These are phyloP conservation scores for Lecanosticta acicola DNA, from an alignment of 2,329 filamentous ascomycete species.

Conservation along the genomic window DNA sequence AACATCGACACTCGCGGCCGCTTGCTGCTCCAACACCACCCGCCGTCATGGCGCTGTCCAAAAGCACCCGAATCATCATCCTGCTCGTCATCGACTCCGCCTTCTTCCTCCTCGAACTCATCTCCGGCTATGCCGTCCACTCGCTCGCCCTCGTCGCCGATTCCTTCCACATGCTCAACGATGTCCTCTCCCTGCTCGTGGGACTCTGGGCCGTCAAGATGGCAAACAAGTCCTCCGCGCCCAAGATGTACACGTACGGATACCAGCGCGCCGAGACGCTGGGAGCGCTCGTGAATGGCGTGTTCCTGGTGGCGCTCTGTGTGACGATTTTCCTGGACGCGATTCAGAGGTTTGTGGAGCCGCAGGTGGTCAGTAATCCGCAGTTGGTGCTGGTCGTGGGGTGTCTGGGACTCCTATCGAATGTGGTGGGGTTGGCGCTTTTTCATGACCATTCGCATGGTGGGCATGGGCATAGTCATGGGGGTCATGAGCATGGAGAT, in stretches of 20 bases:
- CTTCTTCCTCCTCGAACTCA: slow-evolving; percentile 88
- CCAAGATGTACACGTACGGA: slow-evolving; percentile 88
- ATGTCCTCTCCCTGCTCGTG: slow-evolving; percentile 89
- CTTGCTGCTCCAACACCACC: background rate
- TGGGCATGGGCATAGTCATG: slow-evolving; percentile 58
- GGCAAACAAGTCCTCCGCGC: slow-evolving; percentile 63
- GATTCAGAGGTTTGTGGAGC: slow-evolving; percentile 83
- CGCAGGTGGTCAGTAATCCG: slow-evolving; percentile 79
- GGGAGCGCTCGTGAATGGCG: slow-evolving; percentile 92
- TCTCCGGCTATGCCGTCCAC: slow-evolving; percentile 77
- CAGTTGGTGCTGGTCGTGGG: slow-evolving; percentile 86
- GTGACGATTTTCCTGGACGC: slow-evolving; percentile 95
- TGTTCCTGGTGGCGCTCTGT: slow-evolving; percentile 94
- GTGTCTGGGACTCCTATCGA: slow-evolving; percentile 76
- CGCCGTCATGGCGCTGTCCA: slow-evolving; percentile 72
- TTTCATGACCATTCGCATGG: slow-evolving; percentile 90
- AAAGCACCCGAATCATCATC: slow-evolving; percentile 84
- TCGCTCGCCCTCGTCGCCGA: slow-evolving; percentile 93
- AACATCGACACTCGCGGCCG: background rate
- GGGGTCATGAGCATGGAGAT: slow-evolving; percentile 31
- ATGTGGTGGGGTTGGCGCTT: slow-evolving; percentile 80
- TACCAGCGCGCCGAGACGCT: slow-evolving; percentile 97
- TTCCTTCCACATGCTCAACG: slow-evolving; percentile 99
- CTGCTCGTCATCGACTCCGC: slow-evolving; percentile 83
- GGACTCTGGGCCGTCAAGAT: slow-evolving; percentile 93